phyloP scores from a whole-genome alignment of 352 stramenopile genomes.

The Globisporangium radiosum region DNA sequence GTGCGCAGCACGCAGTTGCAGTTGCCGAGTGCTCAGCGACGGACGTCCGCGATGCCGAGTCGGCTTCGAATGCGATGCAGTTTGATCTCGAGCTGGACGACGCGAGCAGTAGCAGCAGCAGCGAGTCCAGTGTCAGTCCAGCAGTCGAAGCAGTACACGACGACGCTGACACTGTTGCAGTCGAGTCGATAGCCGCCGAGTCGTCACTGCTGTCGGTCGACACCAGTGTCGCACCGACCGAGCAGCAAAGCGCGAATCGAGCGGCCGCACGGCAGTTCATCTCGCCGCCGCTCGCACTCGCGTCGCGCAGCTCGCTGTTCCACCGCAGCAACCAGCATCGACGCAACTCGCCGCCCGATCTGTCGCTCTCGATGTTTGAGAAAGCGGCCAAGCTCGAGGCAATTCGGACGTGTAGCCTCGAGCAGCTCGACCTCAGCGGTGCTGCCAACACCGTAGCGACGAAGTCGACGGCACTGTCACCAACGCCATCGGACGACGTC shows the following conservation, averaged over 20 bases:
- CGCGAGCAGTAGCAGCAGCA: no score
- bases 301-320: constrained; percentile 24
- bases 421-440: constrained; percentile 13
- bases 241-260: not conserved
- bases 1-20: not conserved
- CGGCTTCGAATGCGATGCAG: not conserved
- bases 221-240: no score
- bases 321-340: constrained; percentile 28
- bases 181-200: not conserved
- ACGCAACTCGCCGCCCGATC: constrained; percentile 60
- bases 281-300: constrained; percentile 49
- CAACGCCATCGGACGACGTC: constrained; percentile 8
- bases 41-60: constrained; percentile 3
- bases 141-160: not conserved
- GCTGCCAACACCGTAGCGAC: not conserved
- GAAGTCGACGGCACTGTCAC: not conserved
- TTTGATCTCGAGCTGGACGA: constrained; percentile 11
- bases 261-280: constrained; percentile 20
- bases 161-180: not conserved
- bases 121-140: no score
- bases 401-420: constrained; percentile 20
- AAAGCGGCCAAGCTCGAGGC: constrained; percentile 40
- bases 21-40: not conserved
- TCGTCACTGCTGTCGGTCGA: not conserved
- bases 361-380: constrained; percentile 52